phyloP scores from a whole-genome alignment of 2,329 filamentous ascomycete genomes.

The Trichoderma gracile region DNA sequence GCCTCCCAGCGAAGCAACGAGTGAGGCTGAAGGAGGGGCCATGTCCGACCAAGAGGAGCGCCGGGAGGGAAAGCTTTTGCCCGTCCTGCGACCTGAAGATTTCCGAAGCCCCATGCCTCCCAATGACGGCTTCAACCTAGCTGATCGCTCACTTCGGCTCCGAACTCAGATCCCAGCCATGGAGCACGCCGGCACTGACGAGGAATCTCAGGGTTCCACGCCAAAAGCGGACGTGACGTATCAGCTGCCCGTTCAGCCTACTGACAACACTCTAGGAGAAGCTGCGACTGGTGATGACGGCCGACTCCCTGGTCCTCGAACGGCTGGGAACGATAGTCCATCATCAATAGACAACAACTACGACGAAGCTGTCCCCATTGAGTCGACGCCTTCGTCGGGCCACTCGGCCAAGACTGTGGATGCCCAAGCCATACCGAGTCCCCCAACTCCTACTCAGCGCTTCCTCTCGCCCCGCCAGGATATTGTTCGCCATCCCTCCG shows the following conservation, averaged over 20 bases:
- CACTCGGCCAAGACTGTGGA: slow-evolving; percentile 35
- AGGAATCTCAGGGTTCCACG: slow-evolving; percentile 67
- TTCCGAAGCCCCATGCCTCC: slow-evolving; percentile 28
- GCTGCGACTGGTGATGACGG: not conserved
- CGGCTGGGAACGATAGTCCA: slow-evolving; percentile 6
- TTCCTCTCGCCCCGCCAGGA: slow-evolving; percentile 26
- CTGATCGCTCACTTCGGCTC: slow-evolving; percentile 40
- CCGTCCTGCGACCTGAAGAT: slow-evolving; percentile 37
- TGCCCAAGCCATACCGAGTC: slow-evolving; percentile 30
- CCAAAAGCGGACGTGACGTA: slow-evolving; percentile 59
- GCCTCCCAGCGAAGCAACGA: slow-evolving; percentile 45
- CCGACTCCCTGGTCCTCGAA: not conserved
- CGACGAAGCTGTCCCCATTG: slow-evolving; percentile 43
- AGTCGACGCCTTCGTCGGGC: slow-evolving; percentile 42
- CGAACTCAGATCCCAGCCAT: slow-evolving; percentile 42
- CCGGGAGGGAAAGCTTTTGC: slow-evolving; percentile 31
- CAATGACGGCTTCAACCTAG: not conserved
- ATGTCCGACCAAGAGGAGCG: slow-evolving; percentile 29
- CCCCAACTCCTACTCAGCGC: slow-evolving; percentile 33
- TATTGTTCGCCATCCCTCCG: slow-evolving; percentile 31
- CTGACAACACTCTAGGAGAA: slow-evolving; percentile 23
- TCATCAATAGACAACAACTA: slow-evolving; percentile 26
- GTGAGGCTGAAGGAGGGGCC: slow-evolving; percentile 22
- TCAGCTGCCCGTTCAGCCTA: slow-evolving; percentile 33
- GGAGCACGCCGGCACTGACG: slow-evolving; percentile 45